Base-by-base conservation (phyloP, 179 eudicot species). In the Nepenthes alata region DNA sequence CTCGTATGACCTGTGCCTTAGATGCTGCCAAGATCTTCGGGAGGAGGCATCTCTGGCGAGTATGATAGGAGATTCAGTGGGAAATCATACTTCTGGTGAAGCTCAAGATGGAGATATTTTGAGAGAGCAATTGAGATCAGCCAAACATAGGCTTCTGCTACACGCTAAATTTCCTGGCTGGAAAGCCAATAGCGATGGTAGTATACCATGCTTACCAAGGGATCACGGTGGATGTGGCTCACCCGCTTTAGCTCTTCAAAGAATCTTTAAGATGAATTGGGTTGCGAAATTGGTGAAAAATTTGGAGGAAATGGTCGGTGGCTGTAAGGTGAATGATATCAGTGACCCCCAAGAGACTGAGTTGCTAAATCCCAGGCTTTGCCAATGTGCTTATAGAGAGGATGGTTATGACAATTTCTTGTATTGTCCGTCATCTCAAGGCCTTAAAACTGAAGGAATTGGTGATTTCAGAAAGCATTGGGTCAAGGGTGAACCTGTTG, bases 261-360 rank as follows among this genome's bases (percentile, higher is more conserved):
- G 97, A 57, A 93, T 87, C 63, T 93, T 93, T 62, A 93, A 93
- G 80, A 89, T 93, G 89, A 87, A 93, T 52, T 93, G 98, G 98
- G 95, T 89, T 76, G 91, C 97, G 50, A 90, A 87, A 75, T 74
- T 93, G 60, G 95, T 85, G 52, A 89, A 93, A 79, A 90, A 81
- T 78, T 75, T 86, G 11, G 97, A 89, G 72, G 98, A 93, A 78
- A 89, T 93, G 97, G 88, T 87, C 62, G 77, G 70, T 74, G 97
- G 94, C 68, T 93, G 98, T 71, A 87, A 73, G 70, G 73, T 81
- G 63, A 57, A 67, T 68, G 74, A 71, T 65, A 61, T 63, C 37
- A 63, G 61, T 53, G 56, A 51, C 49, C 59, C 57, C 52, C 56
- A 71, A 35, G 73, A 74, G 60, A 57, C 70, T 63, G 72, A 50